Base-by-base conservation (phyloP, 2,329 filamentous ascomycete species). In the Fusarium agapanthi region DNA sequence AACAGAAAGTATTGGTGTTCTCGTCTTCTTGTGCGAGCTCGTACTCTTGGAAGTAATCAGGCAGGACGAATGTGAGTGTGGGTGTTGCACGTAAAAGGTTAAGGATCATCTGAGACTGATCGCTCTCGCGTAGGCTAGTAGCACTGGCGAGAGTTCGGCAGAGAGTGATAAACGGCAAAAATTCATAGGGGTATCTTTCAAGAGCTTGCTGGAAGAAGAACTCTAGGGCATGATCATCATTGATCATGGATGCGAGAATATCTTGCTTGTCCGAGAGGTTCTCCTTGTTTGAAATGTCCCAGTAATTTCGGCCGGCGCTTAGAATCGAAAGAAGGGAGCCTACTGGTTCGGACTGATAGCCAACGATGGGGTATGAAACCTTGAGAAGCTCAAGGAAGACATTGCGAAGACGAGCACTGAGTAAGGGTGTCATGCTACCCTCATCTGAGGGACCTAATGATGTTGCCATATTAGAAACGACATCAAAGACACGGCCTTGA, bases 141-240 rank as follows among this genome's bases (percentile, higher is more conserved):
- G 81, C 79, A 45, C 81, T 83, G 40, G 78, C 88, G 22, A 97
- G 83, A 43, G 88, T 89, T 61, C 90, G 90, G 78, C 90, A 92
- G 43, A 97, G 84, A 59, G 88, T 89, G 67, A 97, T 83, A 76
- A 97, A 94, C 2, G 95, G 94, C 6, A 91, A 82, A 51, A 93
- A 91, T 81, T 98, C 95, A 80, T 93, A 95, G 1, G 95, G 95
- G 78, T 95, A 98, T 61, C 95, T 91, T 67, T 89, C 88, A 47
- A 92, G 87, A 12, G 95, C 90, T 78, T 93, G 88, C 55, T 88
- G 85, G 37, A 97, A 89, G 69, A 87, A 89, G 56, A 83, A 84
- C 28, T 85, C 85, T 77, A 92, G 85, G 24, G 94, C 78, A 45
- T 78, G 74, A 15, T 82, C 79, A 54, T 83, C 81, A 14, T 81